Evolutionary conservation across 352 stramenopile genomes (phyloP).

Genomic region (Phytophthora pluvialis): DNA sequence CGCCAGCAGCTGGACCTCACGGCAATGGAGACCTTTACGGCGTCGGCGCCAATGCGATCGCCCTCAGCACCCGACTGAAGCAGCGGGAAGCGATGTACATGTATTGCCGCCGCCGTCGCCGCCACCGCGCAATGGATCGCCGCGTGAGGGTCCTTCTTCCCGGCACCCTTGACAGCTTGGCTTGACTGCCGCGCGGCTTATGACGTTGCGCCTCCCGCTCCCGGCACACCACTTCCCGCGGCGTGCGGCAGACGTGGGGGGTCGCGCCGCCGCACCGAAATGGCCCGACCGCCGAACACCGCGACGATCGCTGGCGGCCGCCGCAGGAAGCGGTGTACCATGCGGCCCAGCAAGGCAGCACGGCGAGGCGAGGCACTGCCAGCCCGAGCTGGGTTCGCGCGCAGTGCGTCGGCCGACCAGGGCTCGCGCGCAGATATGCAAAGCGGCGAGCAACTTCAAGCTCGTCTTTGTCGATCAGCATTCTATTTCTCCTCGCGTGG

Average conservation of each 20-base stretch:
- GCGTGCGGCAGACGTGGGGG: conserved; percentile 31
- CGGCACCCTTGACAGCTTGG: conserved; percentile 7
- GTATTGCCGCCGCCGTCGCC: neutral
- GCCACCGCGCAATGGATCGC: conserved; percentile 9
- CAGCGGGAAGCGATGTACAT: conserved; percentile 8
- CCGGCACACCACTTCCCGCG: conserved; percentile 40
- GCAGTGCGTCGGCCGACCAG: conserved; percentile 11
- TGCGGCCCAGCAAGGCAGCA: neutral
- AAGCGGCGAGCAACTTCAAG: conserved; percentile 28
- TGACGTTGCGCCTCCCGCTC: conserved; percentile 24
- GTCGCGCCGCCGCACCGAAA: conserved; percentile 35
- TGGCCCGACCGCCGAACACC: conserved; percentile 1
- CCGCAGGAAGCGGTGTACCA: no score
- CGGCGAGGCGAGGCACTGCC: no score
- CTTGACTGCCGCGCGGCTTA: conserved; percentile 7
- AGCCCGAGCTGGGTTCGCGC: neutral
- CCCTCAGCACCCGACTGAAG: neutral
- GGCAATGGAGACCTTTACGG: conserved; percentile 16
- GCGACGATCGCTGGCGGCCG: no score
- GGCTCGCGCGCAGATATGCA: conserved; percentile 17
- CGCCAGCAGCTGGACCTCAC: neutral
- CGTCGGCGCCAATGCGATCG: conserved; percentile 1
- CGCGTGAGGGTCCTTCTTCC: conserved; percentile 9
- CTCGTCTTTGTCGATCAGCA: conserved; percentile 29
- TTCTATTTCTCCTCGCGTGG: conserved; percentile 35